Base-by-base conservation (phyloP, 2,329 filamentous ascomycete genomes). In the Colletotrichum lini region DNA sequence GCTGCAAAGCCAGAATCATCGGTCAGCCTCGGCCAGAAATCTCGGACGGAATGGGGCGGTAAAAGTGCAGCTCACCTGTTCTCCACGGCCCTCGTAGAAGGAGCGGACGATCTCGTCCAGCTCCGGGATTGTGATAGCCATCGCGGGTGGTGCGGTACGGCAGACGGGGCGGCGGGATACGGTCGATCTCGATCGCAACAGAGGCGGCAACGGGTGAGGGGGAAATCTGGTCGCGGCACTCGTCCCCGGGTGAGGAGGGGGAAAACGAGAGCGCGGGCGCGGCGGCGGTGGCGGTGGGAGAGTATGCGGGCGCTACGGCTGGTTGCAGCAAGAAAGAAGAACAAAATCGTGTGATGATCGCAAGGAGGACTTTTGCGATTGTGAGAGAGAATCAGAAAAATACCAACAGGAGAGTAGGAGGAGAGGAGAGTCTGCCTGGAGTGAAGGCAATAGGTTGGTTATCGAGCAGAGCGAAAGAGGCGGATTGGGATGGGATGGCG, bases 11-110 rank as follows among this genome's bases (percentile, higher is more conserved):
- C 76, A 78, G 79, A 82, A 76, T 80, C 76, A 76, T 76, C 77
- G 73, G 82, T 86, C 77, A 85, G 83, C 76, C 78, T 73, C 56
- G 61, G 42, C n/a, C 75, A 60, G 54, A 60, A 74, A 70, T 49
- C 58, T 73, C 59, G 72, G 70, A 53, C 66, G 53, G 59, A 10
- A 58, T 21, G 45, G 12, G 57, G 60, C 52, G 40, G 40, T 65
- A 72, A 62, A 61, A 61, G 16, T 35, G 63, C 26, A 65, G 70
- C 92, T 79, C 87, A 97, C 95, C 87, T 95, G 90, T 73, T 98
- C 94, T 78, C 96, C 96, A 83, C 96, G 93, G 82, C 95, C 95
- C 86, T 98, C 96, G 81, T 98, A 99, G 85, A 99, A 98, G 86
- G 94, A 91, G 82, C 94, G 95, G 88, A 98, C 96, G 76, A 95